Conservation (phyloP, 371 early-diverging fungal species). For the Smittium culicis region DNA sequence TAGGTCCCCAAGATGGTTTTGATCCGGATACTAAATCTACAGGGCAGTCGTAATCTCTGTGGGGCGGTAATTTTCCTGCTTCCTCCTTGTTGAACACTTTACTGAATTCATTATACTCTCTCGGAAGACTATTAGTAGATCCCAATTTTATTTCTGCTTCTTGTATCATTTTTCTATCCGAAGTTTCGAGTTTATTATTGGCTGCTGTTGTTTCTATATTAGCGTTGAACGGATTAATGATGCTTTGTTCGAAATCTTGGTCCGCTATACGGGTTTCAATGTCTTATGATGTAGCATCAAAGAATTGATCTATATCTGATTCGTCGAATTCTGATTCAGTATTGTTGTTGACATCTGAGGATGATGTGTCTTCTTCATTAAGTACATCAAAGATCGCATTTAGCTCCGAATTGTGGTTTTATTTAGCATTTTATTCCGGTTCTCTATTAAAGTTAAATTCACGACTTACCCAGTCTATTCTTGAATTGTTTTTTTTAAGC, state of each 20-base stretch:
- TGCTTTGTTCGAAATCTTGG: too few relatives aligned
- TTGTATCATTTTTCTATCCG: not conserved
- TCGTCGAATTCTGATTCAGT: not conserved
- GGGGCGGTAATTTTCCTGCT: constrained; percentile 19
- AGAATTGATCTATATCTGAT: not conserved
- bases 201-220: too few relatives aligned
- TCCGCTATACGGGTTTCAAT: constrained; percentile 29
- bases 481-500: not conserved
- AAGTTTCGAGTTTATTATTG: constrained; percentile 30
- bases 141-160: not conserved
- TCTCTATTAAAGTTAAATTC: not conserved
- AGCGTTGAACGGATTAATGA: too few relatives aligned
- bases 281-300: constrained; percentile 16
- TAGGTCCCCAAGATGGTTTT: not conserved
- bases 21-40: constrained; percentile 7
- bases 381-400: not conserved
- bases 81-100: constrained; percentile 1
- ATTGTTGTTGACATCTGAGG: not conserved
- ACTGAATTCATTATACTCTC: not conserved
- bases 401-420: not conserved
- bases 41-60: constrained; percentile 9
- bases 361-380: not conserved
- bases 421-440: too few relatives aligned
- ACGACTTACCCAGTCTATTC: constrained; percentile 1
- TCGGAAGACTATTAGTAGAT: not conserved